These are phyloP conservation scores for Mrakia blollopis DNA, from an alignment of 768 basidiomycete genomes.

Conservation along the genomic window DNA sequence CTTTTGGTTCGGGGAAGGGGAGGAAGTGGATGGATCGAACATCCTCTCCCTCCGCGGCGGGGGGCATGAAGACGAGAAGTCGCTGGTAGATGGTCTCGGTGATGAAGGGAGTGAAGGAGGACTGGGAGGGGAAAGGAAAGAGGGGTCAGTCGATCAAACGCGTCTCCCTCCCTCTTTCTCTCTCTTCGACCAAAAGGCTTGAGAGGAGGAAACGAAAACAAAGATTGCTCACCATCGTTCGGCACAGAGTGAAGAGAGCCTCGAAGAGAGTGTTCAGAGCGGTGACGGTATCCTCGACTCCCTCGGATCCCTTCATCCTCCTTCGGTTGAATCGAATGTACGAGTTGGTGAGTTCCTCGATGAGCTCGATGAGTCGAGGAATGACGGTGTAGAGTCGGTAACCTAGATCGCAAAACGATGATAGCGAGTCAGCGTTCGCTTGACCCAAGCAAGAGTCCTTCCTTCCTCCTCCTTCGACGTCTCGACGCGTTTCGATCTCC, in stretches of 20 bases:
- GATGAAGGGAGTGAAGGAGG: slow-evolving; percentile 96
- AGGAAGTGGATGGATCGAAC: slow-evolving; percentile 92
- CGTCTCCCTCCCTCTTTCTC: too few species aligned
- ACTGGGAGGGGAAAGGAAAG: slow-evolving; percentile 50
- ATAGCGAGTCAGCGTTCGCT: background rate
- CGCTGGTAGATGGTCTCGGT: slow-evolving; percentile 95
- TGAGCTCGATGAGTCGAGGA: slow-evolving; percentile 81
- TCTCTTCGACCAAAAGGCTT: background rate
- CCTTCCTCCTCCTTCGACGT: too few species aligned
- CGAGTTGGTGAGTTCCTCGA: slow-evolving; percentile 98
- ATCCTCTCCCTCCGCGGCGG: slow-evolving; percentile 61
- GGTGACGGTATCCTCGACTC: slow-evolving; percentile 73
- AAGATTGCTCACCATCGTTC: slow-evolving; percentile 72
- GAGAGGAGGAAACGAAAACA: background rate
- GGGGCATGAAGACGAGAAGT: slow-evolving; percentile 75
- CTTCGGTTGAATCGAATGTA: slow-evolving; percentile 98
- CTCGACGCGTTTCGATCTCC: too few species aligned
- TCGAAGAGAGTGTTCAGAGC: slow-evolving; percentile 96
- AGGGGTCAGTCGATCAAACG: background rate
- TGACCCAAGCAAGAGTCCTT: background rate
- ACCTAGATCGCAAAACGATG: slow-evolving; percentile 43
- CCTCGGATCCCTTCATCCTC: slow-evolving; percentile 90
- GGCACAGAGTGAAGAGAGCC: slow-evolving; percentile 84
- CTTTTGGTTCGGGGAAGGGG: slow-evolving; percentile 84
- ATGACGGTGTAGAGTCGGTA: slow-evolving; percentile 97